Evolutionary conservation across 2,329 filamentous ascomycete genomes (phyloP), one percentile per base, ranked within the genome.

Genomic region (Paraphoma chrysanthemicola): DNA sequence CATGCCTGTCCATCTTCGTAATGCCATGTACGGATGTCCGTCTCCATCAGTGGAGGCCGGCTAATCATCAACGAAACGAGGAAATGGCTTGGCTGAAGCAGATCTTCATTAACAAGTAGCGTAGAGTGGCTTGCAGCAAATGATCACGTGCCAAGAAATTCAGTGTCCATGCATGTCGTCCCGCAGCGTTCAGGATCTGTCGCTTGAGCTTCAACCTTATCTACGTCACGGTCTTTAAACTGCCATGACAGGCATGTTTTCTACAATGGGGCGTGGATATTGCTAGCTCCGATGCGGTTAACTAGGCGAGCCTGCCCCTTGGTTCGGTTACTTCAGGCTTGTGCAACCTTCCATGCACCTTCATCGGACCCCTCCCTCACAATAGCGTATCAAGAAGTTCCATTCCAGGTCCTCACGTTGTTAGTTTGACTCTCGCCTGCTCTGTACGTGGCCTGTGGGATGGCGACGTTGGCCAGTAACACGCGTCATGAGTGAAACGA

Each of bases 401-500:
- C 14, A 44, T 50, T 39, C 31, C 14, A 50, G 42, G 48, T 11
- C 17, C 23, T 18, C 9, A 16, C n/a, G 10, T 14, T 28, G 14
- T 5, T 18, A n/a, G 12, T 14, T 6, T 7, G 23, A 41, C 43
- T 29, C 43, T 23, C 23, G 23, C 23, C 23, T 23, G 23, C 23
- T 3, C 23, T 23, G 23, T 23, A 23, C 23, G 23, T 23, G 23
- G 23, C 23, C 23, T 23, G 23, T 23, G 23, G 23, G 2, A 23
- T 23, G 23, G 23, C 23, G 12, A 14, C 17, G 16, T 29, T 36
- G 12, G 4, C 41, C 16, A 36, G 23, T 16, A 44, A 29, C 17
- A 36, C 10, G 42, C 23, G 42, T 28, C 41, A 69, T 69, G 64
- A 48, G 62, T 16, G 63, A 66, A 53, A 16, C 53, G 18, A 52